Evolutionary conservation across 345 rosid genomes (phyloP).

Genomic region (Populus alba): DNA sequence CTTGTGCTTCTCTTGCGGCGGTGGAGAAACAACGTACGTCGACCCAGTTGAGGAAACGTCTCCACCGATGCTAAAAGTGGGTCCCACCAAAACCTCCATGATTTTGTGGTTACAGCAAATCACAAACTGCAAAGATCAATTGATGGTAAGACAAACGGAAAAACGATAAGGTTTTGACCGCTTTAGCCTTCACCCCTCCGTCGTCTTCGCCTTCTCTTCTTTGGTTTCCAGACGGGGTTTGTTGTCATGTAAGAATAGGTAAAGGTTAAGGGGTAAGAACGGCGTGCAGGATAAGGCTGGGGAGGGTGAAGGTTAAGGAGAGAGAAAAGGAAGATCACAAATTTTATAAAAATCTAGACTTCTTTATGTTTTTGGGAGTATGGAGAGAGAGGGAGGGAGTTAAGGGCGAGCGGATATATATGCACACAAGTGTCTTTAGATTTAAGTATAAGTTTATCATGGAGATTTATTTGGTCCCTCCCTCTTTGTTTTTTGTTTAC

Average conservation of each 20-base stretch:
- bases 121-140: neutral
- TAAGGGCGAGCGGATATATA: neutral
- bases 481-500: neutral
- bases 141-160: neutral
- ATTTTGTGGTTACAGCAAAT: neutral
- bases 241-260: conserved; percentile 30
- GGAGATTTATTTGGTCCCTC: neutral
- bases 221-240: conserved; percentile 24
- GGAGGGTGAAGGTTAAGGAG: conserved; percentile 7
- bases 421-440: neutral
- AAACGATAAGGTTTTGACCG: neutral
- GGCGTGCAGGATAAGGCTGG: conserved; percentile 3
- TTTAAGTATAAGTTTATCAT: neutral
- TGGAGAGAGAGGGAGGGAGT: neutral
- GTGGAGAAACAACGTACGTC: conserved; percentile 17
- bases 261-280: neutral
- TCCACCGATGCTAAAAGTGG: conserved; percentile 33
- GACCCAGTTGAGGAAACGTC: conserved; percentile 19
- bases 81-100: conserved; percentile 64
- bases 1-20: conserved; percentile 23
- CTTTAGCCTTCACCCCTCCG: conserved; percentile 19
- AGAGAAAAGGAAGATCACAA: neutral
- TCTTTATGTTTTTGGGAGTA: neutral
- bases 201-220: conserved; percentile 15
- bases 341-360: too few relatives aligned